Evolutionary conservation across 202 grass and related monocot genomes (phyloP).

Genomic region (Setaria viridis): DNA sequence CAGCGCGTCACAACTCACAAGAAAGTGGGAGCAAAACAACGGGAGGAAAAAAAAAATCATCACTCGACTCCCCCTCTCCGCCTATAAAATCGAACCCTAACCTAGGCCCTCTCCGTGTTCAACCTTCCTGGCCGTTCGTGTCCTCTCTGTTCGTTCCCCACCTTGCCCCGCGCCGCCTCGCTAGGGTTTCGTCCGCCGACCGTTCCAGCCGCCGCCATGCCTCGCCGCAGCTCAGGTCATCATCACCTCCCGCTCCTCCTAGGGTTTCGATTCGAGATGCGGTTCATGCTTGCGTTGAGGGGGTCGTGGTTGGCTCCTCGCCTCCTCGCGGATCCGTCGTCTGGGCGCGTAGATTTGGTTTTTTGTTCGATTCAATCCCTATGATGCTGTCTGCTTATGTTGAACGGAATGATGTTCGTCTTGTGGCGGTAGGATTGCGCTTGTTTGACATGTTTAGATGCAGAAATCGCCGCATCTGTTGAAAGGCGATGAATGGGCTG

Average conservation of each 20-base stretch:
- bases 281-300: not conserved
- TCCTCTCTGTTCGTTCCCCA: not conserved
- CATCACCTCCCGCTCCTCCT: too few relatives aligned
- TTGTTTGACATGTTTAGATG: not conserved
- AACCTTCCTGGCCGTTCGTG: not conserved
- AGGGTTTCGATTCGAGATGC: not conserved
- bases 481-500: not conserved
- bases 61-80: not conserved
- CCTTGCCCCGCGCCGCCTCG: slow-evolving; percentile 2
- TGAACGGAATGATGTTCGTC: too few relatives aligned
- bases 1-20: slow-evolving; percentile 7
- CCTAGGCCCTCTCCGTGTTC: not conserved
- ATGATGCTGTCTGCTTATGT: not conserved
- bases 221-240: slow-evolving; percentile 87
- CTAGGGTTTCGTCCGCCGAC: slow-evolving; percentile 50
- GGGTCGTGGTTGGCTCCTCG: not conserved
- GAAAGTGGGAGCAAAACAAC: not conserved
- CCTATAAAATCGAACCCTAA: slow-evolving; percentile 58
- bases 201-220: slow-evolving; percentile 55
- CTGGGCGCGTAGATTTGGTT: slow-evolving; percentile 11
- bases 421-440: not conserved
- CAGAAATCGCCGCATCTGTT: not conserved
- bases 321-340: slow-evolving; percentile 10
- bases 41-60: not conserved
- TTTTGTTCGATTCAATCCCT: not conserved